Evolutionary conservation across 2,329 filamentous ascomycete species (phyloP).

Genomic region (Fusarium abutilonis): DNA sequence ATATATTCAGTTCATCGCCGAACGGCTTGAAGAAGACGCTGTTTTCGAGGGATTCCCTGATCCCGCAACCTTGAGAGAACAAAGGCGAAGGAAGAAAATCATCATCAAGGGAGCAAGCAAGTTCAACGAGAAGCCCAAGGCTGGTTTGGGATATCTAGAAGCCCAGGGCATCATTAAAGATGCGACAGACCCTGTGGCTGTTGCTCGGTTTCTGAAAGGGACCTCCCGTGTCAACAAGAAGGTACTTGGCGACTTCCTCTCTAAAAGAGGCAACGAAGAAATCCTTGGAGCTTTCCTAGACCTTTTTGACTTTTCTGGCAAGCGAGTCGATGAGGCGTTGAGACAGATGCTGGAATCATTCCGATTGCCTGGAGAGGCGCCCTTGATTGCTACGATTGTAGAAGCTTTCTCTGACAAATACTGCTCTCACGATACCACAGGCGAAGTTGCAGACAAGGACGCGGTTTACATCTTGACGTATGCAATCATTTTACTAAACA

Average conservation of each 20-base stretch:
- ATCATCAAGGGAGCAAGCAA: constrained; percentile 89
- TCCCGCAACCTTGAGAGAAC: constrained; percentile 70
- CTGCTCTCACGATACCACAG: constrained; percentile 72
- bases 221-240: constrained; percentile 91
- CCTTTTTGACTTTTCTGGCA: constrained; percentile 86
- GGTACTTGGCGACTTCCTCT: constrained; percentile 89
- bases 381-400: constrained; percentile 91
- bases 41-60: constrained; percentile 73
- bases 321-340: constrained; percentile 89
- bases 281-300: constrained; percentile 86
- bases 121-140: constrained; percentile 95
- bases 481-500: constrained; percentile 97
- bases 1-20: constrained; percentile 91
- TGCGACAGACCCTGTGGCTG: constrained; percentile 75
- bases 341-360: constrained; percentile 89
- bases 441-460: constrained; percentile 84
- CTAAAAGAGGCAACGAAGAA: constrained; percentile 88
- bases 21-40: constrained; percentile 79
- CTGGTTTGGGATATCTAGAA: constrained; percentile 84
- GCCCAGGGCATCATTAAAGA: constrained; percentile 87
- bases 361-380: constrained; percentile 90
- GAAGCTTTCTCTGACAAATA: constrained; percentile 89
- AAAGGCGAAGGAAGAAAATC: constrained; percentile 82
- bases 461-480: constrained; percentile 91
- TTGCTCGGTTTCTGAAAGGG: constrained; percentile 87